A percentile compares a stretch with the other conserved stretches of the same genome.
Evolutionary conservation across 495 filamentous ascomycete species (phyloP).

Genomic region (Penicillium lagena): DNA sequence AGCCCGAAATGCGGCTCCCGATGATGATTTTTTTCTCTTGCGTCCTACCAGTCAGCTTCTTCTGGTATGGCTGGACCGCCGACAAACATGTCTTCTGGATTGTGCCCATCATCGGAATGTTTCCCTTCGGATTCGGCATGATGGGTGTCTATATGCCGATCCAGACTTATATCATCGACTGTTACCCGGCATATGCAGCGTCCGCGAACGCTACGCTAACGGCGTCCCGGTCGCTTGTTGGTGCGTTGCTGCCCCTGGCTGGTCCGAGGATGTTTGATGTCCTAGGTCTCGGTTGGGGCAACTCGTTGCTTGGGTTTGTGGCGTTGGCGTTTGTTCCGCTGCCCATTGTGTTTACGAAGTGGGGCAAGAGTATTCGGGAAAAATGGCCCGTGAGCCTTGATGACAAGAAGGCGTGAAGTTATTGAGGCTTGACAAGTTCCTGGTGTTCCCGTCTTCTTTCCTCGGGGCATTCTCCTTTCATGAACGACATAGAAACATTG

Average conservation of each 20-base stretch:
- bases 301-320: constrained; percentile 53
- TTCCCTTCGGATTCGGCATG: constrained; percentile 18
- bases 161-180: constrained; percentile 13
- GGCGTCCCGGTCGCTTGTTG: constrained; percentile 47
- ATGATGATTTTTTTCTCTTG: constrained; percentile 53
- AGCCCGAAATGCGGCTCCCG: constrained; percentile 61
- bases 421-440: no score
- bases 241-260: constrained; percentile 51
- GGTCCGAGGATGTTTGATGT: constrained; percentile 52
- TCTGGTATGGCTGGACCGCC: constrained; percentile 26
- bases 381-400: no score
- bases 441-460: no score
- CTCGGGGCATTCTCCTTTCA: no score
- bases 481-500: no score
- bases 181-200: constrained; percentile 33
- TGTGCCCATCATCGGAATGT: constrained; percentile 25
- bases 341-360: constrained; percentile 14
- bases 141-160: constrained; percentile 14
- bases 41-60: constrained; percentile 25
- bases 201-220: constrained; percentile 50
- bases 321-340: constrained; percentile 37
- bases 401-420: no score
- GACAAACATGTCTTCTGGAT: constrained; percentile 23
- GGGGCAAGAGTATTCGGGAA: constrained; percentile 13
- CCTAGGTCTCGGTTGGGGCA: constrained; percentile 57